Percentiles rank a stretch among this genome's conserved stretches.
Conservation (phyloP, 2,329 filamentous ascomycete genomes). For the Piedraia hortae region DNA sequence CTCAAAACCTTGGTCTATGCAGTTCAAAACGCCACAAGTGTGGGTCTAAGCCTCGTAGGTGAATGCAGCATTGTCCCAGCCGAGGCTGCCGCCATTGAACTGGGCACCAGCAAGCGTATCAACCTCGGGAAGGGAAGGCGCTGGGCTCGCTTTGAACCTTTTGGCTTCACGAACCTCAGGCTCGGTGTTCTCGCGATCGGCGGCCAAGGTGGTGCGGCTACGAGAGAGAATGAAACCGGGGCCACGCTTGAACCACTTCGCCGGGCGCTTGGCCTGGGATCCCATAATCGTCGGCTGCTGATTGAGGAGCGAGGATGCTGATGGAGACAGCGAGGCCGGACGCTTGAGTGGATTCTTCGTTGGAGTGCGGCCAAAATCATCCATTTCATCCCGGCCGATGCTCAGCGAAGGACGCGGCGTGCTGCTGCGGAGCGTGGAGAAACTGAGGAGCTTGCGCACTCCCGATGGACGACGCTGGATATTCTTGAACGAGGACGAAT, state of each 20-base stretch:
- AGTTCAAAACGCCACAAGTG: too few species aligned
- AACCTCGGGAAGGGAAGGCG: constrained; percentile 10
- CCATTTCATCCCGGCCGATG: too few species aligned
- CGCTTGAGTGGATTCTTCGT: constrained; percentile 3
- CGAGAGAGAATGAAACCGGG: constrained; percentile 12
- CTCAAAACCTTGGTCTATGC: too few species aligned
- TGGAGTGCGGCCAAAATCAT: too few species aligned
- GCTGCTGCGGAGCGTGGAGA: constrained; percentile 11
- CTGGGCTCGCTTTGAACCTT: constrained; percentile 6
- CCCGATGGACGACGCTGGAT: constrained; percentile 6
- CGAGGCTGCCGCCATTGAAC: too few species aligned
- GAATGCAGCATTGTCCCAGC: constrained; percentile 11
- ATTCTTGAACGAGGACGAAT: too few species aligned
- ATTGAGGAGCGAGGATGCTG: constrained; percentile 4
- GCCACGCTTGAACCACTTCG: constrained; percentile 13
- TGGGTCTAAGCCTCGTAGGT: too few species aligned
- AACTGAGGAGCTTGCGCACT: constrained; percentile 11
- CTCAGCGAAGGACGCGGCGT: constrained; percentile 11
- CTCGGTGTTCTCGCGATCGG: constrained; percentile 6
- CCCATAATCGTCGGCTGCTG: background rate
- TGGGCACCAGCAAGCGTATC: constrained; percentile 6
- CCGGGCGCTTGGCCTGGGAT: constrained; percentile 6
- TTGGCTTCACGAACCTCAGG: constrained; percentile 7
- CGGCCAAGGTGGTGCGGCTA: constrained; percentile 6
- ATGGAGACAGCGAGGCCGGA: constrained; percentile 5